phyloP scores from a whole-genome alignment of 2,329 filamentous ascomycete species.

The Pseudogymnoascus sp. region DNA sequence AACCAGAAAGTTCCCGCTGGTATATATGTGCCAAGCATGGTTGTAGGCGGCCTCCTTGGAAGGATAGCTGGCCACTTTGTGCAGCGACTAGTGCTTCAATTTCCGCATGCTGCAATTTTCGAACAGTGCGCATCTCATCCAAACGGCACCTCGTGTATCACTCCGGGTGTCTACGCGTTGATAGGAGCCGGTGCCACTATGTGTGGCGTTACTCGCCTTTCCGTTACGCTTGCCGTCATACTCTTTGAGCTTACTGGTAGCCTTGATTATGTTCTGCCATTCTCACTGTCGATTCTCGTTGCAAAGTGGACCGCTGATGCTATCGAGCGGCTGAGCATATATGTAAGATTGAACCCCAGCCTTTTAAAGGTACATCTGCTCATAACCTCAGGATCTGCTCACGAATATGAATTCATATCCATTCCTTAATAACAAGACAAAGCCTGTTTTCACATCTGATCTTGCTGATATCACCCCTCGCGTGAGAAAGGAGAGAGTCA shows the following conservation, averaged over 20 bases:
- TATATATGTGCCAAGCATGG: slow-evolving; percentile 98
- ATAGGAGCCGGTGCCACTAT: slow-evolving; percentile 94
- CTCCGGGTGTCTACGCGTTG: slow-evolving; percentile 92
- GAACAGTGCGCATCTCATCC: slow-evolving; percentile 60
- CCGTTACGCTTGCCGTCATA: slow-evolving; percentile 89
- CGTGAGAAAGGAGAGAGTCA: slow-evolving; percentile 66
- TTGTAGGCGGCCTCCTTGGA: slow-evolving; percentile 87
- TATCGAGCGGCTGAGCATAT: slow-evolving; percentile 89
- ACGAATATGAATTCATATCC: slow-evolving; percentile 97
- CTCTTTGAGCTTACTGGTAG: slow-evolving; percentile 93
- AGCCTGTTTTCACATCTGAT: slow-evolving; percentile 82
- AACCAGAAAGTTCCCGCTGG: slow-evolving; percentile 79
- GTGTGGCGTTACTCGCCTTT: slow-evolving; percentile 92
- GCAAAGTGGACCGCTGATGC: slow-evolving; percentile 98
- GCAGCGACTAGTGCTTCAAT: slow-evolving; percentile 71
- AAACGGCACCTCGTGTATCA: slow-evolving; percentile 74
- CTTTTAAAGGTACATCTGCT: not conserved
- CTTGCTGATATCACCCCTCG: slow-evolving; percentile 79
- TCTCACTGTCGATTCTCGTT: slow-evolving; percentile 83
- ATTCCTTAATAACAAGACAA: slow-evolving; percentile 92
- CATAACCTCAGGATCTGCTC: slow-evolving; percentile 60
- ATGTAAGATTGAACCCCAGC: slow-evolving; percentile 44
- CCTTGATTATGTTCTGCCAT: slow-evolving; percentile 88
- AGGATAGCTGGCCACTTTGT: slow-evolving; percentile 78
- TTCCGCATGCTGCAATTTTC: slow-evolving; percentile 67